A percentile compares a stretch with the other conserved stretches of the same genome.
Evolutionary conservation across 257 asterid genomes (phyloP).

Genomic region (Catharanthus roseus): DNA sequence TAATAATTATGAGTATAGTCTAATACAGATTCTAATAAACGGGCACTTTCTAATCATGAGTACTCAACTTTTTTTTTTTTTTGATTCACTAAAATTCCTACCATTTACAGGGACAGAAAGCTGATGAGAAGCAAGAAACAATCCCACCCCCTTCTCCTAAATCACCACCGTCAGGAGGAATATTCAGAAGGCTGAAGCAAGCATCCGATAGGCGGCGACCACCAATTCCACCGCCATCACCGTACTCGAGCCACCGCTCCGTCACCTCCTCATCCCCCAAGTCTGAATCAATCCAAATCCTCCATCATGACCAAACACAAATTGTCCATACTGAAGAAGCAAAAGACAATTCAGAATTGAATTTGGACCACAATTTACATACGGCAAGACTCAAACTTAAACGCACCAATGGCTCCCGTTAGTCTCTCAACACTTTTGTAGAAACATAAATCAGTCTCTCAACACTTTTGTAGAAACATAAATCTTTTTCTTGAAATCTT

Average conservation of each 20-base stretch:
- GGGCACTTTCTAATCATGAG: too few species aligned
- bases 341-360: not conserved
- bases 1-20: too few species aligned
- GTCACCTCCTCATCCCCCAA: slow-evolving; percentile 25
- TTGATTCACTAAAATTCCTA: too few species aligned
- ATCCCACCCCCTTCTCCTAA: slow-evolving; percentile 34
- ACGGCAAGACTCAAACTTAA: slow-evolving; percentile 36
- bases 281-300: slow-evolving; percentile 41
- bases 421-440: slow-evolving; percentile 24
- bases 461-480: too few species aligned
- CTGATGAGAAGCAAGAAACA: slow-evolving; percentile 6
- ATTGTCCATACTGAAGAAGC: slow-evolving; percentile 37
- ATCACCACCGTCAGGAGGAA: slow-evolving; percentile 18
- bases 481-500: too few species aligned
- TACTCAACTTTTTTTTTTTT: too few species aligned
- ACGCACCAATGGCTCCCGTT: slow-evolving; percentile 39
- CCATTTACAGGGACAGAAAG: slow-evolving; percentile 7
- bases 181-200: slow-evolving; percentile 25
- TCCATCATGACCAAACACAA: slow-evolving; percentile 31
- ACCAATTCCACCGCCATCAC: slow-evolving; percentile 26
- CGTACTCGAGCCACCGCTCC: slow-evolving; percentile 21
- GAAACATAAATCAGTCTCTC: too few species aligned
- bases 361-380: slow-evolving; percentile 23
- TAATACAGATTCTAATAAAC: too few species aligned
- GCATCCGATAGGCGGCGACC: slow-evolving; percentile 36